A percentile compares a stretch with the other conserved stretches of the same genome.
These are phyloP conservation scores for Discostella stelligera DNA, from an alignment of 352 stramenopile species.

Conservation along the genomic window DNA sequence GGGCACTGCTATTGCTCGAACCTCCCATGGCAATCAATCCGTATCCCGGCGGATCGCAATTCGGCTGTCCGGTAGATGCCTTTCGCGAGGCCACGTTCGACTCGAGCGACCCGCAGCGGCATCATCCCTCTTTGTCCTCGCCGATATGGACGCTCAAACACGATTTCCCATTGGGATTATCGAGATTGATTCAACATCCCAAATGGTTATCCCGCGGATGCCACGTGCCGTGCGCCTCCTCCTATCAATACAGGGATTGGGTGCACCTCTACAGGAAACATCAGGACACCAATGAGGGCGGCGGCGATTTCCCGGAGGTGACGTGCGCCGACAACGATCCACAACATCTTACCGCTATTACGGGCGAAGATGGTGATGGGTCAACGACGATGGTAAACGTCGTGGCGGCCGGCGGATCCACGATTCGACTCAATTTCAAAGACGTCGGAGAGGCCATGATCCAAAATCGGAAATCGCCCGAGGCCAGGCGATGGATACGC, in stretches of 20 bases:
- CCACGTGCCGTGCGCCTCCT: constrained; percentile 20
- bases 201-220: constrained; percentile 32
- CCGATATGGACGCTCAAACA: constrained; percentile 6
- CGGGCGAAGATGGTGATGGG: too few species aligned
- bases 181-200: constrained; percentile 41
- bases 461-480: neutral
- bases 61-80: constrained; percentile 31
- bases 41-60: constrained; percentile 35
- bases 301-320: neutral
- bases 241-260: constrained; percentile 28
- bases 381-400: constrained; percentile 16
- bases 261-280: neutral
- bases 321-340: neutral
- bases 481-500: constrained; percentile 7
- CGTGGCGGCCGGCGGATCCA: neutral
- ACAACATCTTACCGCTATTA: too few species aligned
- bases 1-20: constrained; percentile 30
- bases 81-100: constrained; percentile 9
- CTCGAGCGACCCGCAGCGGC: neutral
- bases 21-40: constrained; percentile 4
- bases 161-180: constrained; percentile 34
- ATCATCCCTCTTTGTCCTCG: neutral
- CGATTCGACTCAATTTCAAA: constrained; percentile 8
- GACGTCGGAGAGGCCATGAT: neutral
- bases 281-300: neutral